Base-by-base conservation (phyloP, 345 rosid genomes). In the Pistacia vera region DNA sequence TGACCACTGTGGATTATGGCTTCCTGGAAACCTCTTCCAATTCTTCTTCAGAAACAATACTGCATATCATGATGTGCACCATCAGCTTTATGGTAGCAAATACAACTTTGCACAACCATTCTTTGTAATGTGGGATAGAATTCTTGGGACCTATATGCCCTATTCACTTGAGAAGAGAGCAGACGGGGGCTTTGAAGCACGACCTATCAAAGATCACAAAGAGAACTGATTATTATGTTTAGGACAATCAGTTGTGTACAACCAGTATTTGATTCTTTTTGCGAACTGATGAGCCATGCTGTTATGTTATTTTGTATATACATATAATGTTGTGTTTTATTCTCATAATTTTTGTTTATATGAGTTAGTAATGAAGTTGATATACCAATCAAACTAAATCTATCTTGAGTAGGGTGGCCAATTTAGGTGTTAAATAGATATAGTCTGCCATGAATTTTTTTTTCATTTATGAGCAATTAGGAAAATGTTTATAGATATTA, bases 131-230 rank as follows among this genome's bases (percentile, higher is more conserved):
- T 91, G 97, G 97, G 97, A 93, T 78, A 80, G 86, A 85, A 87
- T 93, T 78, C 89, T 93, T 0, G 94, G 97, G 54, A 93, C 97
- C n/a, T 87, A 93, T 41, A 93, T 93, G 97, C 92, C 97, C 8
- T 93, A 91, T 76, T 77, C 92, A 0, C 90, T 93, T 46, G 94
- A 90, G 90, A 88, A 84, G 82, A 87, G 91, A 75, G 81, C 68
- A 55, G 94, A 81, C 14, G 97, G 97, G 5, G 97, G 96, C 13
- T 84, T 93, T 18, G 96, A 93, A 86, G 90, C 94, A 0, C 84
- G 84, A 12, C 88, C 93, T 1, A 76, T 81, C 4, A 89, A 81
- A 85, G 95, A 84, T n/a, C 78, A 38, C 69, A 91, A 89, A 67
- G 88, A 85, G 7, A 71, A 77, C 62, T 89, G 82, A 86, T 58